Conservation (phyloP, 1,284 basidiomycete species). For the Somion occarium region DNA sequence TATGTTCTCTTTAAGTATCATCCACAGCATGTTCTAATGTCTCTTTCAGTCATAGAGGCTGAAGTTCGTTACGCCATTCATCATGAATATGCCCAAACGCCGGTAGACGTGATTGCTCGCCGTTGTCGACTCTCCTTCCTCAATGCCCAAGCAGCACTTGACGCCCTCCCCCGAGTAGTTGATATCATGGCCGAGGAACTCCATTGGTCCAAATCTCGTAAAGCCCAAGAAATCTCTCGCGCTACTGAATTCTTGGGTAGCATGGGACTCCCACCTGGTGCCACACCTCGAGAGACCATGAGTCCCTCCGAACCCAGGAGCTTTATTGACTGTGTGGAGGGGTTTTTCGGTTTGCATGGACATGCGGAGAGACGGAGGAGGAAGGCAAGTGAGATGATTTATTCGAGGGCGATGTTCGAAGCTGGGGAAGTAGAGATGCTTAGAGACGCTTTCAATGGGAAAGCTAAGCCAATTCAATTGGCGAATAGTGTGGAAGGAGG, state of each 20-base stretch:
- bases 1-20: constrained; percentile 29
- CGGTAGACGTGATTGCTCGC: constrained; percentile 89
- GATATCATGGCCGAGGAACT: constrained; percentile 91
- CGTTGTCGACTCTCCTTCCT: constrained; percentile 91
- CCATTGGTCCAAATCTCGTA: constrained; percentile 63
- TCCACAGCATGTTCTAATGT: background rate
- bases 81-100: constrained; percentile 89
- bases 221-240: constrained; percentile 55
- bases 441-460: constrained; percentile 44
- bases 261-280: constrained; percentile 66
- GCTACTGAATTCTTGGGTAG: constrained; percentile 64
- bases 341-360: constrained; percentile 15
- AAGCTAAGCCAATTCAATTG: constrained; percentile 15
- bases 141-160: constrained; percentile 84
- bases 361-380: constrained; percentile 24
- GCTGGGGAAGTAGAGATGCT: constrained; percentile 65
- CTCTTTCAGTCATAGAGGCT: constrained; percentile 73
- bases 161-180: constrained; percentile 82
- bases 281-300: constrained; percentile 25
- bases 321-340: constrained; percentile 33
- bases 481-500: constrained; percentile 22
- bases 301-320: constrained; percentile 30
- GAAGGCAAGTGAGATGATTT: constrained; percentile 31
- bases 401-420: constrained; percentile 61
- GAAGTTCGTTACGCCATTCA: constrained; percentile 90